Percentiles rank a stretch among this genome's conserved stretches.
Conservation (phyloP, 768 basidiomycete genomes). For the Cystofilobasidium capitatum region DNA sequence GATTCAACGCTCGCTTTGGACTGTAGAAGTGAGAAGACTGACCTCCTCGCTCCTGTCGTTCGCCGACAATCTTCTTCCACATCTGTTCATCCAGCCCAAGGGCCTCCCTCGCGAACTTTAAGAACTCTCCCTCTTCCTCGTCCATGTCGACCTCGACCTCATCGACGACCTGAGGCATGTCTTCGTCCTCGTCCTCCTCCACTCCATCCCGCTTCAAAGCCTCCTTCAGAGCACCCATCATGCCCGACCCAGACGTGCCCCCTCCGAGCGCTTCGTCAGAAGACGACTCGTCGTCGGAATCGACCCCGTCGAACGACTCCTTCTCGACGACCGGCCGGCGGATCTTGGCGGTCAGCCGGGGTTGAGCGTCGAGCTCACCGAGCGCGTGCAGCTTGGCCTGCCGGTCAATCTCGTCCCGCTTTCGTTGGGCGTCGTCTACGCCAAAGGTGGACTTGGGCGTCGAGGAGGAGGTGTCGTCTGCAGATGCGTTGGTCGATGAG, state of each 20-base stretch:
- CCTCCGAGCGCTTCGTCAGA: conserved; percentile 3
- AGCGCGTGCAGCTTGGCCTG: conserved; percentile 21
- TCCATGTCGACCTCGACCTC: conserved; percentile 78
- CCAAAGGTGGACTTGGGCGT: background rate
- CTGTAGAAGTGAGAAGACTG: conserved; percentile 33
- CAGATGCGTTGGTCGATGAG: background rate
- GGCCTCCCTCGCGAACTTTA: conserved; percentile 86
- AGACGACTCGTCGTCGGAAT: conserved; percentile 74
- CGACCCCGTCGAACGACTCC: conserved; percentile 79
- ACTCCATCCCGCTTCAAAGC: conserved; percentile 39
- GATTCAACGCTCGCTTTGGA: background rate
- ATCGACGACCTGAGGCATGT: conserved; percentile 66
- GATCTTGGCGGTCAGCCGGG: conserved; percentile 43
- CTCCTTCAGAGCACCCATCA: conserved; percentile 17
- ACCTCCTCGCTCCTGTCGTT: conserved; percentile 75
- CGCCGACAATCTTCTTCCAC: conserved; percentile 75
- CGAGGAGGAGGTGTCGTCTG: background rate
- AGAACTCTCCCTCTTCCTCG: conserved; percentile 86
- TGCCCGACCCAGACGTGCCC: conserved; percentile 35
- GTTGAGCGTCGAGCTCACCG: conserved; percentile 6
- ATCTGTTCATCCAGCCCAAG: conserved; percentile 81
- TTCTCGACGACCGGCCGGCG: conserved; percentile 71
- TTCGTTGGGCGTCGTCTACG: conserved; percentile 2
- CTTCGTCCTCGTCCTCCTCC: conserved; percentile 53
- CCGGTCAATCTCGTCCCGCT: conserved; percentile 17